These are phyloP conservation scores for Penicillium parvum DNA, from an alignment of 495 filamentous ascomycete species.

Conservation along the genomic window DNA sequence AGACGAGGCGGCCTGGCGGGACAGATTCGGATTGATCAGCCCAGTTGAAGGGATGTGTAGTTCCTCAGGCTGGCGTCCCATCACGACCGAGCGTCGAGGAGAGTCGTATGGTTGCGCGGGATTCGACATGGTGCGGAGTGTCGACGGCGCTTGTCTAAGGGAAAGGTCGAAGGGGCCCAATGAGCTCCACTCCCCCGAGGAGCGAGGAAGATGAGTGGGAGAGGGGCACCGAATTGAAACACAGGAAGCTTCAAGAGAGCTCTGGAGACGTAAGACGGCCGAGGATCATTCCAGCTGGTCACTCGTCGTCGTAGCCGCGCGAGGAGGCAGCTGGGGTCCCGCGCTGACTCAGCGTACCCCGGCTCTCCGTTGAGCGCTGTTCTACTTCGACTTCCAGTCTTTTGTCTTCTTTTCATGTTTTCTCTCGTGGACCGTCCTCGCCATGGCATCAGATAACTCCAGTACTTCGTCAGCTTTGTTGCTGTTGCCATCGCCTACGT, in stretches of 20 bases:
- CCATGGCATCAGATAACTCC: slow-evolving; percentile 24
- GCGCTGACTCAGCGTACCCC: slow-evolving; percentile 18
- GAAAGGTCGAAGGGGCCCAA: slow-evolving; percentile 14
- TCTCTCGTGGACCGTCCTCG: slow-evolving; percentile 1
- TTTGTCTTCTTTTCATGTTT: neutral
- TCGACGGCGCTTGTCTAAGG: slow-evolving; percentile 10
- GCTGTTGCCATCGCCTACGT: slow-evolving; percentile 45
- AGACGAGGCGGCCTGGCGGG: slow-evolving; percentile 47
- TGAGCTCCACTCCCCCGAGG: slow-evolving; percentile 24
- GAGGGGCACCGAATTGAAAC: slow-evolving; percentile 9
- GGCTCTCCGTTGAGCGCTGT: neutral
- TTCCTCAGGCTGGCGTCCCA: slow-evolving; percentile 62
- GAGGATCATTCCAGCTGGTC: neutral
- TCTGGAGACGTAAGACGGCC: neutral
- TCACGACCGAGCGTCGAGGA: slow-evolving; percentile 47
- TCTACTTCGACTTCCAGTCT: neutral
- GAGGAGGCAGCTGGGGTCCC: slow-evolving; percentile 9
- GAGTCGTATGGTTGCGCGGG: slow-evolving; percentile 50
- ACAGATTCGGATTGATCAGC: slow-evolving; percentile 32
- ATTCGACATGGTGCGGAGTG: slow-evolving; percentile 38
- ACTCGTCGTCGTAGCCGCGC: slow-evolving; percentile 4
- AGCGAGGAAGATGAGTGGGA: slow-evolving; percentile 1
- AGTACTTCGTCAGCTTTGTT: slow-evolving; percentile 36
- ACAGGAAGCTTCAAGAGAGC: neutral
- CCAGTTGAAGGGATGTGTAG: slow-evolving; percentile 68